Conservation (phyloP, 176 grass and related monocot species). For the Triticum monococcum region DNA sequence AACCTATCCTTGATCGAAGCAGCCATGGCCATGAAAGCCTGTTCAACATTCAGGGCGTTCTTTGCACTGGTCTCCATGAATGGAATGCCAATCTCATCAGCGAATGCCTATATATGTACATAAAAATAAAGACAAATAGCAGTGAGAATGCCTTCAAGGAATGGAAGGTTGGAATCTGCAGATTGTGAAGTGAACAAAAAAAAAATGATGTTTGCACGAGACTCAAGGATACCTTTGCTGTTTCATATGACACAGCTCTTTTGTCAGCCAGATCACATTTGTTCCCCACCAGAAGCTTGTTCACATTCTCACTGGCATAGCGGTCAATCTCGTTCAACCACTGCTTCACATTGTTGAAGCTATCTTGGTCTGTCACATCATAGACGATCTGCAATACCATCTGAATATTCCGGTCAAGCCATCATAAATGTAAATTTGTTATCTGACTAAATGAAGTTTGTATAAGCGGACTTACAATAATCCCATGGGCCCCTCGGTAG, state of each 20-base stretch:
- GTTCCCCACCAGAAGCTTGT: constrained; percentile 89
- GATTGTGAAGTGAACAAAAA: neutral
- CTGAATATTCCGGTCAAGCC: neutral
- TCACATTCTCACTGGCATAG: constrained; percentile 79
- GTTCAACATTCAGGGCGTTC: constrained; percentile 68
- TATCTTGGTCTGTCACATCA: constrained; percentile 80
- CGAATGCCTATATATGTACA: constrained; percentile 35
- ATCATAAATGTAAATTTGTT: neutral
- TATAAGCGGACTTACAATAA: constrained; percentile 55
- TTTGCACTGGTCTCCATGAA: constrained; percentile 82
- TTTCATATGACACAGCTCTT: constrained; percentile 70
- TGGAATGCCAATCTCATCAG: constrained; percentile 76
- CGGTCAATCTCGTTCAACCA: constrained; percentile 89
- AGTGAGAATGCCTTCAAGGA: neutral
- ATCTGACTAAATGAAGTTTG: neutral
- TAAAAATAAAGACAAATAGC: neutral
- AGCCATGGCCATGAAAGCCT: constrained; percentile 80
- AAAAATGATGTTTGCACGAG: neutral
- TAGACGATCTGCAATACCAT: constrained; percentile 60
- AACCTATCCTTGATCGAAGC: constrained; percentile 63
- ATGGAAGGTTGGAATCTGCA: neutral
- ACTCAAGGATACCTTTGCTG: constrained; percentile 49
- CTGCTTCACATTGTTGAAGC: constrained; percentile 88
- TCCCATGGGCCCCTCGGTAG: constrained; percentile 90
- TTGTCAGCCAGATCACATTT: constrained; percentile 76